Percentiles rank a stretch among this genome's conserved stretches.
phyloP scores from a whole-genome alignment of 306 rosid genomes.

The Ammopiptanthus mongolicus region DNA sequence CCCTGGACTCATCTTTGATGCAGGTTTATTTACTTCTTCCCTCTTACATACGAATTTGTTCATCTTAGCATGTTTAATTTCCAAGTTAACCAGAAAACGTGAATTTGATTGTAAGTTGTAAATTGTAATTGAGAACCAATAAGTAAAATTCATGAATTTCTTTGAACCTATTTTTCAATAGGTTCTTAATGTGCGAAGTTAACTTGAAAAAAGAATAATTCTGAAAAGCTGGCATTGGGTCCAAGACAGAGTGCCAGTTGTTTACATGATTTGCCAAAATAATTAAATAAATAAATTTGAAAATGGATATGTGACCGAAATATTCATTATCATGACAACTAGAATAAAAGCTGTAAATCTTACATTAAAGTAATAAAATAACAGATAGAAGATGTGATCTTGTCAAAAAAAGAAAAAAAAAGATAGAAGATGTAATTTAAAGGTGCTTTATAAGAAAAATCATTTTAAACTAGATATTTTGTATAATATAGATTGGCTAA shows the following conservation, averaged over 20 bases:
- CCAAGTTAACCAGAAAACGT: background rate
- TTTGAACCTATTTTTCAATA: background rate
- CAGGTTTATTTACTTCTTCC: conserved; percentile 48
- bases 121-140: background rate
- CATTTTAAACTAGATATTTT: background rate
- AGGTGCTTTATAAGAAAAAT: background rate
- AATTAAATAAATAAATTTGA: background rate
- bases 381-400: background rate
- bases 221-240: background rate
- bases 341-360: background rate
- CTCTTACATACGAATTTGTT: background rate
- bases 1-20: conserved; percentile 95
- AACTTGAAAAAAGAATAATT: background rate
- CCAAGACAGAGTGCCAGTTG: background rate
- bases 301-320: background rate
- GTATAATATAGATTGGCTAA: background rate
- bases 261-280: background rate
- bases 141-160: background rate
- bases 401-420: too few relatives aligned
- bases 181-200: background rate
- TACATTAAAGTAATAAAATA: background rate
- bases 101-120: background rate
- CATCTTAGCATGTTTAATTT: background rate
- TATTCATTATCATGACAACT: background rate
- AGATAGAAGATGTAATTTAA: background rate